Percentiles rank a stretch among this genome's conserved stretches.
These are phyloP conservation scores for Naganishia randhawae DNA, from an alignment of 768 basidiomycete genomes.

Conservation along the genomic window DNA sequence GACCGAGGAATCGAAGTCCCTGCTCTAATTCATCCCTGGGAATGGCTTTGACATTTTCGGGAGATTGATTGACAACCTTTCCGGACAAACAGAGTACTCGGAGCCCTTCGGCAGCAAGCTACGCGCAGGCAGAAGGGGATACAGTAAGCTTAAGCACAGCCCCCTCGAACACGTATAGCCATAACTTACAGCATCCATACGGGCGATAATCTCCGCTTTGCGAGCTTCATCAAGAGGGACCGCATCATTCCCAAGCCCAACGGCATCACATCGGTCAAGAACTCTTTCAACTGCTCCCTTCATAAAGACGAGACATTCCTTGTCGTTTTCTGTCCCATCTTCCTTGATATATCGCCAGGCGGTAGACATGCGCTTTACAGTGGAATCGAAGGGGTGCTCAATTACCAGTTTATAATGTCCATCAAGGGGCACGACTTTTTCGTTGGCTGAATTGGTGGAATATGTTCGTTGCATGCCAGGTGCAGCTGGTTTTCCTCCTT, in stretches of 20 bases:
- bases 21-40: slow-evolving; percentile 56
- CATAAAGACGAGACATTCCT: slow-evolving; percentile 40
- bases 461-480: neutral
- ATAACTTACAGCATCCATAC: slow-evolving; percentile 25
- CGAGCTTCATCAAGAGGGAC: slow-evolving; percentile 18
- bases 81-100: slow-evolving; percentile 50
- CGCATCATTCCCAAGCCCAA: slow-evolving; percentile 26
- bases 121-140: neutral
- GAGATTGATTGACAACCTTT: slow-evolving; percentile 46
- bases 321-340: slow-evolving; percentile 12
- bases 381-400: slow-evolving; percentile 51
- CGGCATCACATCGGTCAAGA: slow-evolving; percentile 54
- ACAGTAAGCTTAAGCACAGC: neutral
- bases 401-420: slow-evolving; percentile 27
- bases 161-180: neutral
- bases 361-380: slow-evolving; percentile 57
- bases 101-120: slow-evolving; percentile 52
- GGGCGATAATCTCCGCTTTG: slow-evolving; percentile 22
- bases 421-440: slow-evolving; percentile 21
- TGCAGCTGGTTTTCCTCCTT: neutral
- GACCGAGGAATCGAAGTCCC: slow-evolving; percentile 57
- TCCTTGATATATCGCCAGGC: slow-evolving; percentile 33
- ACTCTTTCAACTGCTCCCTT: slow-evolving; percentile 56
- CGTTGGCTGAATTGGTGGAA: neutral
- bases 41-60: slow-evolving; percentile 38